phyloP scores from a whole-genome alignment of 257 asterid species.

The Knoxia roxburghii region DNA sequence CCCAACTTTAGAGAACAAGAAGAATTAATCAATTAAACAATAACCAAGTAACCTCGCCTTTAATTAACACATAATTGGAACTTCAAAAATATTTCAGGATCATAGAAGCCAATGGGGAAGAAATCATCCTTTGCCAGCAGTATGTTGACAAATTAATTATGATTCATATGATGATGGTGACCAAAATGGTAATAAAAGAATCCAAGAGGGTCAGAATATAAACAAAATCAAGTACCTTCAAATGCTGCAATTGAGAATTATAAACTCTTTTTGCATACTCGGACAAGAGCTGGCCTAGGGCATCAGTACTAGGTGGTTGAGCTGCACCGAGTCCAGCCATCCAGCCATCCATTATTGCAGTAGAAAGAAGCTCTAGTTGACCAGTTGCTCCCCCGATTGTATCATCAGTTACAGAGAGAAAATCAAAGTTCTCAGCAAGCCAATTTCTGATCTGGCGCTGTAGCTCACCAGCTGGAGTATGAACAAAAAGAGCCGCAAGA shows the following conservation, averaged over 20 bases:
- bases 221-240: conserved; percentile 53
- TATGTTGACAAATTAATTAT: background rate
- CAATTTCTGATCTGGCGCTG: conserved; percentile 97
- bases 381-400: conserved; percentile 81
- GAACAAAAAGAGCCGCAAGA: conserved; percentile 93
- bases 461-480: conserved; percentile 99
- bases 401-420: conserved; percentile 82
- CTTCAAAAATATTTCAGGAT: background rate
- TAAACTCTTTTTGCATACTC: conserved; percentile 88
- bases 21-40: background rate
- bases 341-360: conserved; percentile 99
- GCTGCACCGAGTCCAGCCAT: conserved; percentile 99
- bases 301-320: conserved; percentile 83
- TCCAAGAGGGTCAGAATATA: background rate
- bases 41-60: background rate
- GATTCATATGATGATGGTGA: background rate
- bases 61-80: background rate
- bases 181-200: background rate
- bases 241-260: conserved; percentile 86
- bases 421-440: conserved; percentile 95
- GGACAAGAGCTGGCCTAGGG: conserved; percentile 93
- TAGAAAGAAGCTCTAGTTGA: conserved; percentile 96
- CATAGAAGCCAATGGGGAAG: background rate
- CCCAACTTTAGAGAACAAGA: background rate
- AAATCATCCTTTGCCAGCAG: background rate